Evolutionary conservation across 1,284 basidiomycete genomes (phyloP).

Genomic region (Cystobasidiaceae sp.): DNA sequence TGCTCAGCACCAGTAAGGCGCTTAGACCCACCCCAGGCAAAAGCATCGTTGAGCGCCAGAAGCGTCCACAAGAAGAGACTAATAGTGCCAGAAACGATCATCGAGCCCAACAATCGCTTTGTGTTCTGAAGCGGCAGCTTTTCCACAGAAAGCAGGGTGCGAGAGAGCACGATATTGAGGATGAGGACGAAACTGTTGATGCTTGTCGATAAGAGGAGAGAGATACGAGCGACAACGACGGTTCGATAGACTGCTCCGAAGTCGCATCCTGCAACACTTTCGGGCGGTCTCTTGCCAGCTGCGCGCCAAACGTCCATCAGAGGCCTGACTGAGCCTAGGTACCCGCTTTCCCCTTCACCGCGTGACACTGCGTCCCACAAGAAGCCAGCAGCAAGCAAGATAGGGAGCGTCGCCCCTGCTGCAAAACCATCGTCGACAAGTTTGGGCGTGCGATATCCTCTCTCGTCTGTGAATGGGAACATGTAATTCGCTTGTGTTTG

Average conservation of each 20-base stretch:
- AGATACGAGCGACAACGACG: slow-evolving; percentile 43
- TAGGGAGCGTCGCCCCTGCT: slow-evolving; percentile 38
- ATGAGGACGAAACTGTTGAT: slow-evolving; percentile 45
- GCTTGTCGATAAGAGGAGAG: slow-evolving; percentile 45
- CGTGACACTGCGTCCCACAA: slow-evolving; percentile 38
- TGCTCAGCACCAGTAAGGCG: background rate
- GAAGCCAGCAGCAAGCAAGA: slow-evolving; percentile 39
- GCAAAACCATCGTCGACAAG: slow-evolving; percentile 43
- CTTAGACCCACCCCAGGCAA: slow-evolving; percentile 22
- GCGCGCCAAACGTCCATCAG: slow-evolving; percentile 42
- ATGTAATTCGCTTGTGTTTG: slow-evolving; percentile 35
- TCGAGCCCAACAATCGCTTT: slow-evolving; percentile 42
- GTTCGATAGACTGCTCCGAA: slow-evolving; percentile 39
- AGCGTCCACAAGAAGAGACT: slow-evolving; percentile 29
- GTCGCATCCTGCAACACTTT: slow-evolving; percentile 37
- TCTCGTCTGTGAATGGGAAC: slow-evolving; percentile 44
- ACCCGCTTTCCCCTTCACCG: slow-evolving; percentile 19
- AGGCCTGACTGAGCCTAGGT: slow-evolving; percentile 32
- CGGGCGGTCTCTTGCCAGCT: slow-evolving; percentile 32
- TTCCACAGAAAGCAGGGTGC: slow-evolving; percentile 41
- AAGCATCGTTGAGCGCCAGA: slow-evolving; percentile 21
- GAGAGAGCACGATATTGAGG: slow-evolving; percentile 42
- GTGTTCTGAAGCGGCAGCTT: slow-evolving; percentile 45
- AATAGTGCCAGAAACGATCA: slow-evolving; percentile 34
- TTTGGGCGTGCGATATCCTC: slow-evolving; percentile 40